These are phyloP conservation scores for Emmonsiellopsis sp. DNA, from an alignment of 2,329 filamentous ascomycete genomes.

Conservation along the genomic window DNA sequence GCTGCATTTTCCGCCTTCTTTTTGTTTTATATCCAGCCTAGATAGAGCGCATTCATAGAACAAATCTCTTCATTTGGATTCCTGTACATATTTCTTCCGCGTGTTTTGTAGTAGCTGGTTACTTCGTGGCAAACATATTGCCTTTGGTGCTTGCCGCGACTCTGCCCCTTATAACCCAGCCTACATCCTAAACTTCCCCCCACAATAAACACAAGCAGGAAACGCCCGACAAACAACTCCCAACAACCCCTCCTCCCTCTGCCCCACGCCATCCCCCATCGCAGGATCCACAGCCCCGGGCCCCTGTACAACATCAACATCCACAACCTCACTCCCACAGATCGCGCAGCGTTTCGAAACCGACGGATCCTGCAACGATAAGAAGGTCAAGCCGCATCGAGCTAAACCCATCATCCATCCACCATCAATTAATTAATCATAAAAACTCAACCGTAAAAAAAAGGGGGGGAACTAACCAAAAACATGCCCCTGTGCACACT, in stretches of 20 bases:
- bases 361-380: constrained; percentile 46
- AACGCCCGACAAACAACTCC: constrained; percentile 6
- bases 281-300: constrained; percentile 9
- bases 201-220: constrained; percentile 12
- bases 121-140: no score
- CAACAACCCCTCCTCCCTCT: constrained; percentile 1
- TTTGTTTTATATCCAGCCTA: no score
- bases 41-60: no score
- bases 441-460: not conserved
- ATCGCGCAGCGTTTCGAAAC: constrained; percentile 45
- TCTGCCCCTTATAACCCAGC: not conserved
- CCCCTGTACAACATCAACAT: constrained; percentile 2
- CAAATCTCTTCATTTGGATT: no score
- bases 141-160: not conserved
- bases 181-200: constrained; percentile 8
- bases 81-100: no score
- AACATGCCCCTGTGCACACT: constrained; percentile 43
- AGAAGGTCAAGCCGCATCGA: constrained; percentile 46
- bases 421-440: not conserved
- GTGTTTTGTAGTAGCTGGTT: no score
- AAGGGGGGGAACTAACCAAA: constrained; percentile 31
- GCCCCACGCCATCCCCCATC: not conserved
- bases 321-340: constrained; percentile 37
- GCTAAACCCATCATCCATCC: constrained; percentile 20
- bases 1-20: no score